Evolutionary conservation across 192 early-diverging fungal genomes (phyloP).

Genomic region (Entomortierella lignicola): DNA sequence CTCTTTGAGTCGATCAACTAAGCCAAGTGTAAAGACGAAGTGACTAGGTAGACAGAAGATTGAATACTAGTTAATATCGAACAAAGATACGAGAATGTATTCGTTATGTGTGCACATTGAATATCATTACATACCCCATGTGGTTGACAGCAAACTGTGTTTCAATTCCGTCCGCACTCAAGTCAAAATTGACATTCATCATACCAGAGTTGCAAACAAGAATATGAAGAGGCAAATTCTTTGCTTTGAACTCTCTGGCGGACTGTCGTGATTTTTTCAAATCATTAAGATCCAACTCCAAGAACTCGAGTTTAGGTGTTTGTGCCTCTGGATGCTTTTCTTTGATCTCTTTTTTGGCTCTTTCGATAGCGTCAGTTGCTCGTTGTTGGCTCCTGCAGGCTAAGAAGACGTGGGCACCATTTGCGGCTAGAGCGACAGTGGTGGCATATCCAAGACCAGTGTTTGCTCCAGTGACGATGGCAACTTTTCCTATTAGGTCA

Average conservation of each 20-base stretch:
- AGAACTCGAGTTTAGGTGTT: slow-evolving; percentile 24
- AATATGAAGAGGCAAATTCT: slow-evolving; percentile 55
- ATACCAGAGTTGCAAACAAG: slow-evolving; percentile 54
- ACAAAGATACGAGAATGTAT: no score
- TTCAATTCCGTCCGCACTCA: slow-evolving; percentile 51
- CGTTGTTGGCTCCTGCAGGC: slow-evolving; percentile 13
- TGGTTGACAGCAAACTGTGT: slow-evolving; percentile 60
- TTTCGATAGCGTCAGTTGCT: slow-evolving; percentile 10
- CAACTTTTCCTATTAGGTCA: slow-evolving; percentile 54
- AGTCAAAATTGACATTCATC: slow-evolving; percentile 16
- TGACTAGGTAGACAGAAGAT: neutral
- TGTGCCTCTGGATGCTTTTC: neutral
- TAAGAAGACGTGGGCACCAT: slow-evolving; percentile 39
- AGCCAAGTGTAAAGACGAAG: slow-evolving; percentile 33
- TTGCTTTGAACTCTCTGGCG: slow-evolving; percentile 42
- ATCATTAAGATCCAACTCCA: slow-evolving; percentile 38
- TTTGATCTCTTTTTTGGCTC: slow-evolving; percentile 23
- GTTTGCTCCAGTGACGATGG: slow-evolving; percentile 62
- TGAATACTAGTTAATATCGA: no score
- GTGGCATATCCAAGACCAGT: slow-evolving; percentile 51
- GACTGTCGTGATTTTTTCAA: slow-evolving; percentile 17
- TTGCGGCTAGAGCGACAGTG: slow-evolving; percentile 19
- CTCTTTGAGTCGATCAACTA: slow-evolving; percentile 44
- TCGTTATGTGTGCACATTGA: neutral
- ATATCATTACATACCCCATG: slow-evolving; percentile 32